phyloP scores from a whole-genome alignment of 371 early-diverging fungal genomes.

The Actinomortierella wolfii region DNA sequence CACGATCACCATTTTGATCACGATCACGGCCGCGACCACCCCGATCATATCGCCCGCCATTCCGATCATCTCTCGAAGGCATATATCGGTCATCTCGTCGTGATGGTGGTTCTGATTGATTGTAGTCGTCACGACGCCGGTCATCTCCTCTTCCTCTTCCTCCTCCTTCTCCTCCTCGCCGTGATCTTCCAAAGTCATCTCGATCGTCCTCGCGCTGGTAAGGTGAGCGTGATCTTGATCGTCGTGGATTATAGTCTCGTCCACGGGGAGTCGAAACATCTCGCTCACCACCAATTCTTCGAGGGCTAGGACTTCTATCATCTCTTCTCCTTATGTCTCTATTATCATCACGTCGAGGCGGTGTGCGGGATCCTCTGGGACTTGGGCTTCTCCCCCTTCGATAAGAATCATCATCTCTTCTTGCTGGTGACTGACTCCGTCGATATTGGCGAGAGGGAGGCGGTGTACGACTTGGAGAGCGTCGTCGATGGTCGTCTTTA shows the following conservation, averaged over 20 bases:
- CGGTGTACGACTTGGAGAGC: neutral
- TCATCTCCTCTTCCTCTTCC: constrained; percentile 6
- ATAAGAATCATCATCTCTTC: neutral
- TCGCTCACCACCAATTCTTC: constrained; percentile 4
- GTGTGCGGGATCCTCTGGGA: neutral
- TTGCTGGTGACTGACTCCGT: neutral
- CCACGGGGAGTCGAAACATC: constrained; percentile 5
- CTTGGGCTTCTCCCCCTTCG: neutral
- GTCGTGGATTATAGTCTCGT: neutral
- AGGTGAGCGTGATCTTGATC: neutral
- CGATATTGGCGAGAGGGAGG: neutral
- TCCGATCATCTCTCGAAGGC: neutral
- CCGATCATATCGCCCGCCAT: constrained; percentile 4
- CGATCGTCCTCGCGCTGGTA: neutral
- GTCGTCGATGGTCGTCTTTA: neutral
- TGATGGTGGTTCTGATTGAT: neutral
- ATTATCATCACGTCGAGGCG: constrained; percentile 10
- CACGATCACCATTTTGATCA: too few relatives aligned
- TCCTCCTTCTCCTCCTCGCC: neutral
- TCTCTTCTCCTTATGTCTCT: neutral
- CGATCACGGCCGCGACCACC: too few relatives aligned
- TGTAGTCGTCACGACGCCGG: neutral
- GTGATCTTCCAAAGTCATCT: neutral
- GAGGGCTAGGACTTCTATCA: neutral
- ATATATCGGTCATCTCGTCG: constrained; percentile 6